Evolutionary conservation across 2,329 filamentous ascomycete species (phyloP), one percentile per base, ranked within the genome.

Genomic region (Coniochaeta sp.): DNA sequence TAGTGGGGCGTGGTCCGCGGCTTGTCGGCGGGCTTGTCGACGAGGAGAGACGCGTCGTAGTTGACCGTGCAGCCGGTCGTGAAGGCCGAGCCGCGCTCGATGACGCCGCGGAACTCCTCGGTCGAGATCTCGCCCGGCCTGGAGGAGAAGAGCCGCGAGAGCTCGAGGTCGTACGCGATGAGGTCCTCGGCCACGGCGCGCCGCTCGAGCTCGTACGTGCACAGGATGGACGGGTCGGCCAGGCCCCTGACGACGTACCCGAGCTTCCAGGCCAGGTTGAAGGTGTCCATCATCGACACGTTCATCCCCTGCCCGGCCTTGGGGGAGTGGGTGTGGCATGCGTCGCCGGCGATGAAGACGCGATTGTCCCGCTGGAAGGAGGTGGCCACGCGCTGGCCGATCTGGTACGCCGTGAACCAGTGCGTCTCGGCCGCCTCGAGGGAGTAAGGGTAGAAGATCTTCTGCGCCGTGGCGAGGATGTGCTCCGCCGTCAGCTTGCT

Each of bases 281-380:
- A 77, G 0, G 75, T 60, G 68, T 87, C 84, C 64, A 85, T 81
- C 78, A 87, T 84, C 26, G 75, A 78, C 2, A 85, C 79, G 62
- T 87, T 87, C 82, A 86, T 85, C 10, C 84, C 83, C 68, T 85
- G 82, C 2, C 81, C 81, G 2, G 80, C 81, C 67, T 84, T 84
- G 3, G 81, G 81, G 28, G 59, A 60, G 56, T 77, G 73, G 0
- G 74, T 76, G 64, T 77, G 75, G 1, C 80, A 77, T 2, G 81
- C 83, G 68, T 87, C 62, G 7, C 84, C 84, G 0, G 82, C 81
- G 4, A 87, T 73, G 68, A 88, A 88, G 16, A 88, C 75, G 4
- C 82, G 76, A 19, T 77, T 75, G n/a, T 73, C 69, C 38, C 72
- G 72, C 52, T 74, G 77, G 68, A 83, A 83, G 40, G 76, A 72